These are phyloP conservation scores for Xylariaceae sp. DNA, from an alignment of 2,329 filamentous ascomycete genomes.

Conservation along the genomic window DNA sequence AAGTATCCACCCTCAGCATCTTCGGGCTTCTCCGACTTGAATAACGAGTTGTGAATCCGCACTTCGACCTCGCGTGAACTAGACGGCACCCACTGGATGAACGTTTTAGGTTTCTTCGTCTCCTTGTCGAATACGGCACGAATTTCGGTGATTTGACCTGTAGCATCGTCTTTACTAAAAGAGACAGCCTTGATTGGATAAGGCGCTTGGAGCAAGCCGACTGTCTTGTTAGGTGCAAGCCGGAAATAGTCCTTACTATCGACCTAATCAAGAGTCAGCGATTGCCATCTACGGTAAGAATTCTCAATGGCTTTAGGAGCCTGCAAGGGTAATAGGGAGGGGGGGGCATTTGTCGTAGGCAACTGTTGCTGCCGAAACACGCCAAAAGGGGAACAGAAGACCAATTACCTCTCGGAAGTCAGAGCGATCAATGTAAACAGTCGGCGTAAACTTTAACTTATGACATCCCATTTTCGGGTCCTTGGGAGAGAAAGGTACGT, in stretches of 20 bases:
- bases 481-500: slow-evolving; percentile 83
- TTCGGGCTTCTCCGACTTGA: slow-evolving; percentile 85
- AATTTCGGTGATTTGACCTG: slow-evolving; percentile 69
- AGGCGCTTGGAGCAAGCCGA: slow-evolving; percentile 75
- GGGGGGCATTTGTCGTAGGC: no score
- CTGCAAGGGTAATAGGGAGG: no score
- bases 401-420: slow-evolving; percentile 70
- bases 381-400: background rate
- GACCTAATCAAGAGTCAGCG: slow-evolving; percentile 42
- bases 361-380: background rate
- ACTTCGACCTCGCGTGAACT: slow-evolving; percentile 74
- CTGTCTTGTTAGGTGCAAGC: slow-evolving; percentile 74
- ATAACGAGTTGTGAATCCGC: slow-evolving; percentile 81
- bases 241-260: slow-evolving; percentile 79
- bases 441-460: slow-evolving; percentile 71
- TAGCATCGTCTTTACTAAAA: slow-evolving; percentile 69
- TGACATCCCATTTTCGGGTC: slow-evolving; percentile 71
- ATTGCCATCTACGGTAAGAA: background rate
- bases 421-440: slow-evolving; percentile 82
- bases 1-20: slow-evolving; percentile 81
- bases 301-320: no score
- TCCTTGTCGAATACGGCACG: slow-evolving; percentile 74
- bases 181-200: slow-evolving; percentile 72
- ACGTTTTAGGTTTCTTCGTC: slow-evolving; percentile 76
- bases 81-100: slow-evolving; percentile 88